Percentiles rank a stretch among this genome's conserved stretches.
phyloP scores from a whole-genome alignment of 768 basidiomycete genomes.

The Galerina sulciceps region DNA sequence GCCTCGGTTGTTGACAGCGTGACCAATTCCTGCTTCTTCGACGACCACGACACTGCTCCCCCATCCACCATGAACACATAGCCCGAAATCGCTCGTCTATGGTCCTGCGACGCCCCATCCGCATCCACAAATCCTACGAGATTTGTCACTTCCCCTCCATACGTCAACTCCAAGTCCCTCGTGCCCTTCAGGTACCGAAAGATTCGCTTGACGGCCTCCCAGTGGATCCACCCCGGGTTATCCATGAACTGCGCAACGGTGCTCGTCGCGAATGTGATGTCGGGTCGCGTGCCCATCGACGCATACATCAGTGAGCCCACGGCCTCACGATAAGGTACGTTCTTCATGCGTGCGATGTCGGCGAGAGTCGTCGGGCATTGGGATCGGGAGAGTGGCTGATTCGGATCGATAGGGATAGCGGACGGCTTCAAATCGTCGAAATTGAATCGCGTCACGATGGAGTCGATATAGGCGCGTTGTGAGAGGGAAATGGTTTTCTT shows the following conservation, averaged over 20 bases:
- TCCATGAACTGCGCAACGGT: not conserved
- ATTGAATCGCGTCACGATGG: constrained; percentile 22
- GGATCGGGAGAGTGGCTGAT: constrained; percentile 18
- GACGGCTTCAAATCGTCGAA: constrained; percentile 23
- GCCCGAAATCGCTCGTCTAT: constrained; percentile 10
- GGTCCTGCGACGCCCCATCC: constrained; percentile 12
- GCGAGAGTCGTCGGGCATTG: constrained; percentile 10
- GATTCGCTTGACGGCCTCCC: constrained; percentile 11
- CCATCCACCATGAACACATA: constrained; percentile 26
- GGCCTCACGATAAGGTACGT: constrained; percentile 22
- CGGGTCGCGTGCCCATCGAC: constrained; percentile 1
- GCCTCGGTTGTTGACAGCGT: constrained; percentile 18
- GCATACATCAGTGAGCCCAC: constrained; percentile 30
- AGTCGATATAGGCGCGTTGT: constrained; percentile 35
- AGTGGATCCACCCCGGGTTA: constrained; percentile 2
- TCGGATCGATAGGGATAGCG: constrained; percentile 17
- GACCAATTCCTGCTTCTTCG: constrained; percentile 34
- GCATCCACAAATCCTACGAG: constrained; percentile 6
- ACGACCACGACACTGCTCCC: constrained; percentile 33
- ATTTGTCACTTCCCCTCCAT: not conserved
- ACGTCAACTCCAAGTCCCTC: constrained; percentile 8
- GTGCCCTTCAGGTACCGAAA: constrained; percentile 14
- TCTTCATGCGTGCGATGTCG: too few species aligned
- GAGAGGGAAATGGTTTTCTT: constrained; percentile 29
- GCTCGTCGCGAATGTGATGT: constrained; percentile 4